These are phyloP conservation scores for Fraxinus greggii DNA, from an alignment of 305 asterid genomes.

Conservation along the genomic window DNA sequence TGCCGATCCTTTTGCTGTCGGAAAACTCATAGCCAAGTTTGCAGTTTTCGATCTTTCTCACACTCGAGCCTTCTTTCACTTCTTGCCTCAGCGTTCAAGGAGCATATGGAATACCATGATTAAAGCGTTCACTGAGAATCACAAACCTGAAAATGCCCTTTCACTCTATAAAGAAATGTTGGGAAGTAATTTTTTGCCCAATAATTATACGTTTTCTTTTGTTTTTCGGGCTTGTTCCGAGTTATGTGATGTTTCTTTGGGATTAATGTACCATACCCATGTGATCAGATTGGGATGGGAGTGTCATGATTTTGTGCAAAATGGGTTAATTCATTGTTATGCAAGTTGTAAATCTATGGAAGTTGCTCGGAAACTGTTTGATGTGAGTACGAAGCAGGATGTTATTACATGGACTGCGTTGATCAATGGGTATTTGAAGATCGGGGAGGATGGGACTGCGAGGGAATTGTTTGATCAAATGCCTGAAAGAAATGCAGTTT, in stretches of 20 bases:
- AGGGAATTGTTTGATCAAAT: slow-evolving; percentile 50
- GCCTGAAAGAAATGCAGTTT: slow-evolving; percentile 45
- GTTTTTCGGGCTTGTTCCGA: slow-evolving; percentile 48
- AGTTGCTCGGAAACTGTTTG: slow-evolving; percentile 44
- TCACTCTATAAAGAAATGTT: slow-evolving; percentile 46
- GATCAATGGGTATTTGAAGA: slow-evolving; percentile 39
- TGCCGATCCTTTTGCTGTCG: slow-evolving; percentile 30
- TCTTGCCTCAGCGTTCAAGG: slow-evolving; percentile 27
- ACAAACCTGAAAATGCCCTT: slow-evolving; percentile 33
- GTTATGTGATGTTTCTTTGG: slow-evolving; percentile 27
- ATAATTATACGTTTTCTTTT: slow-evolving; percentile 58
- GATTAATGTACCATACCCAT: slow-evolving; percentile 40
- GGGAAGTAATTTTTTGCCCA: slow-evolving; percentile 26
- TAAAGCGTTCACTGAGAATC: slow-evolving; percentile 35
- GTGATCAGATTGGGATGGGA: slow-evolving; percentile 54
- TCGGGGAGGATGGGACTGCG: slow-evolving; percentile 33
- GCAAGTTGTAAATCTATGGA: slow-evolving; percentile 27
- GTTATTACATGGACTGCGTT: slow-evolving; percentile 54
- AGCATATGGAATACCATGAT: slow-evolving; percentile 44
- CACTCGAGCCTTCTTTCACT: slow-evolving; percentile 30
- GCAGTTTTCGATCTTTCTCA: slow-evolving; percentile 28
- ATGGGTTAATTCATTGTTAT: slow-evolving; percentile 56
- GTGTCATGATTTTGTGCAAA: slow-evolving; percentile 51
- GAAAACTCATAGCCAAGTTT: slow-evolving; percentile 31
- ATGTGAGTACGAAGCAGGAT: slow-evolving; percentile 32